A percentile compares a stretch with the other conserved stretches of the same genome.
phyloP scores from a whole-genome alignment of 371 early-diverging fungal genomes.

The Actinomucor elegans region DNA sequence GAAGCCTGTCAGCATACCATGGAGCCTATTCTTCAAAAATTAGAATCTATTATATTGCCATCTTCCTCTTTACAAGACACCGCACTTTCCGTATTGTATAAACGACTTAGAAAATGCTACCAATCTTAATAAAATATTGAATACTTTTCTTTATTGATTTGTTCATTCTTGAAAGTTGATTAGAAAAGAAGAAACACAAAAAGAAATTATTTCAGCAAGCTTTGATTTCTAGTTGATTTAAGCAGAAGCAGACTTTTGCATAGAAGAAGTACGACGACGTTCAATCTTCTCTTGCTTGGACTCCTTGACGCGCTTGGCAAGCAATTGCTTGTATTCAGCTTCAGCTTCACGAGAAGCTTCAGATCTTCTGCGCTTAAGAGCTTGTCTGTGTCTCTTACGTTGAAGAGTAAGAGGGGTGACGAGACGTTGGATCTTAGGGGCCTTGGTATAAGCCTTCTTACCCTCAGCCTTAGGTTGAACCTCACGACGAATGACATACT shows the following conservation, averaged over 20 bases:
- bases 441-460: conserved; percentile 95
- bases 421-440: conserved; percentile 95
- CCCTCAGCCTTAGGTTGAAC: conserved; percentile 84
- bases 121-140: neutral
- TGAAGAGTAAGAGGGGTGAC: conserved; percentile 95
- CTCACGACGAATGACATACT: conserved; percentile 98
- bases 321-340: conserved; percentile 90
- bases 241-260: conserved; percentile 59
- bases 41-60: neutral
- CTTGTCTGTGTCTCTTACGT: conserved; percentile 86
- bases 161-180: neutral
- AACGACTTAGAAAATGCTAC: neutral
- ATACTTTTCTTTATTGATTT: neutral
- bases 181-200: neutral
- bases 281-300: conserved; percentile 74
- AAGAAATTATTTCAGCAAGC: too few relatives aligned
- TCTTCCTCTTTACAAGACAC: neutral
- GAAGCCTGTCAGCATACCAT: conserved; percentile 8
- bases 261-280: conserved; percentile 67
- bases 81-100: neutral
- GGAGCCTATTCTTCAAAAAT: conserved; percentile 25
- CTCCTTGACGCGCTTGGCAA: conserved; percentile 94
- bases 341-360: conserved; percentile 86
- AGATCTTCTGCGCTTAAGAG: conserved; percentile 82
- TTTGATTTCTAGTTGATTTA: too few relatives aligned